Conservation (phyloP, 148 eudicot genomes). For the Nyssa sinensis region DNA sequence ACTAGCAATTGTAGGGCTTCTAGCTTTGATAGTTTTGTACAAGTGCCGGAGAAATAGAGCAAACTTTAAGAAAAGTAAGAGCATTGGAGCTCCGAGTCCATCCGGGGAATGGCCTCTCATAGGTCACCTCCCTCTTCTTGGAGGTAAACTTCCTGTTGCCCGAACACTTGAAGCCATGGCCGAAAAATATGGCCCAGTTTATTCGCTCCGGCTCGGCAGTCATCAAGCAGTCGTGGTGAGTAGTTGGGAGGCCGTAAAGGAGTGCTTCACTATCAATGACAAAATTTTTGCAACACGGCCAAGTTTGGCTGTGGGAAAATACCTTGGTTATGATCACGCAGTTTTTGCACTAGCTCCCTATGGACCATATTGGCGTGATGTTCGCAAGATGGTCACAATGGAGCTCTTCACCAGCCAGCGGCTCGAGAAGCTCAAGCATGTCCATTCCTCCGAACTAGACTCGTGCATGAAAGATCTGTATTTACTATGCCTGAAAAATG, state of each 20-base stretch:
- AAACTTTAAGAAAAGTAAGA: background rate
- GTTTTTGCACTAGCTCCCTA: slow-evolving; percentile 27
- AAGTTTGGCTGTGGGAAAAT: background rate
- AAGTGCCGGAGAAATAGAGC: background rate
- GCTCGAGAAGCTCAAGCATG: slow-evolving; percentile 18
- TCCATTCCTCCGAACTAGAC: slow-evolving; percentile 19
- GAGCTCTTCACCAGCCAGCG: slow-evolving; percentile 28
- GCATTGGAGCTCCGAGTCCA: slow-evolving; percentile 30
- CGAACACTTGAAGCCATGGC: slow-evolving; percentile 37
- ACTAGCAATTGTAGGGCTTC: background rate
- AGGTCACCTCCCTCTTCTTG: slow-evolving; percentile 39
- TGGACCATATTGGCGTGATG: slow-evolving; percentile 41
- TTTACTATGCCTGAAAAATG: background rate
- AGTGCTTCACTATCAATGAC: slow-evolving; percentile 37
- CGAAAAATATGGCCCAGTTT: slow-evolving; percentile 31
- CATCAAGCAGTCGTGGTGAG: slow-evolving; percentile 30
- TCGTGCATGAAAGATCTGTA: slow-evolving; percentile 19
- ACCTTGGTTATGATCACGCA: slow-evolving; percentile 32
- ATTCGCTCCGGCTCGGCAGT: slow-evolving; percentile 26
- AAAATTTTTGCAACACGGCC: slow-evolving; percentile 21
- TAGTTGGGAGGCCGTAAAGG: slow-evolving; percentile 20
- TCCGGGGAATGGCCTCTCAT: slow-evolving; percentile 38
- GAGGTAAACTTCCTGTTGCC: slow-evolving; percentile 24
- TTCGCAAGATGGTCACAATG: slow-evolving; percentile 25
- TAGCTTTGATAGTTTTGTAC: background rate